A percentile compares a stretch with the other conserved stretches of the same genome.
Evolutionary conservation across 2,329 filamentous ascomycete genomes (phyloP).

Genomic region (Aspergillus sp.): DNA sequence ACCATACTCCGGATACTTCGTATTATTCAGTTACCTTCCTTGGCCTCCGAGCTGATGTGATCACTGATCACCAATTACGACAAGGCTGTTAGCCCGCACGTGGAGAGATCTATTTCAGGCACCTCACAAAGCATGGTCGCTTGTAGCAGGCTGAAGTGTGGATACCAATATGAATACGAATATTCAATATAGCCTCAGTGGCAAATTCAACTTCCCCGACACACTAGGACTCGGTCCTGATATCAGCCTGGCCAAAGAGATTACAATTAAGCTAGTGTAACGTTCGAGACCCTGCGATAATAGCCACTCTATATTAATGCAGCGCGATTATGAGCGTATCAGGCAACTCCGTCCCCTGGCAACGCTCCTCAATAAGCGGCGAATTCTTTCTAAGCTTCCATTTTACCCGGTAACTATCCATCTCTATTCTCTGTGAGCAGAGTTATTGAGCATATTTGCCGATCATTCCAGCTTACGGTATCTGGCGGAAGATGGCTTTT

Average conservation of each 20-base stretch:
- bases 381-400: not conserved
- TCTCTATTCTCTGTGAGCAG: not conserved
- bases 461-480: not conserved
- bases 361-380: not conserved
- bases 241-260: not conserved
- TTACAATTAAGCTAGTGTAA: conserved; percentile 4
- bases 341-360: not conserved
- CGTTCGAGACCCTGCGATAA: not conserved
- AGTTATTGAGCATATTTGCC: not conserved
- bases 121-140: not conserved
- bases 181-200: not conserved
- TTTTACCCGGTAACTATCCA: not conserved
- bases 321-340: not conserved
- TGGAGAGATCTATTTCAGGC: not conserved
- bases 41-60: not conserved
- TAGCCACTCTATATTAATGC: not conserved
- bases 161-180: not conserved
- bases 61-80: not conserved
- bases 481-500: not conserved
- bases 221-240: not conserved
- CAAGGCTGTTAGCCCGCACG: not conserved
- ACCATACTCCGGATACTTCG: no score
- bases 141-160: not conserved
- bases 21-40: no score
- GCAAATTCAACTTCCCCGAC: no score